Conservation (phyloP, 768 basidiomycete species). For the Pleurotus giganteus region DNA sequence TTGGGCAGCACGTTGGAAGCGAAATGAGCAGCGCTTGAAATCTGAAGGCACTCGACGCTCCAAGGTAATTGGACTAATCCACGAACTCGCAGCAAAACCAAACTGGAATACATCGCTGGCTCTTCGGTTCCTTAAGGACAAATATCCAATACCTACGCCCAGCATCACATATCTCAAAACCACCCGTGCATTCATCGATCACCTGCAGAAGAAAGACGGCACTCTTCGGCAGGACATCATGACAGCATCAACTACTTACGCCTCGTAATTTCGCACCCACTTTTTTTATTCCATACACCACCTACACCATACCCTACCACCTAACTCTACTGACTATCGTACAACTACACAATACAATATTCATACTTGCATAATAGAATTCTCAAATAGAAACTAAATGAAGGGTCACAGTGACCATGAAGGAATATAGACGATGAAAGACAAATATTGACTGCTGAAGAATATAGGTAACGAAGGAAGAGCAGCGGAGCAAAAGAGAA, state of each 20-base stretch:
- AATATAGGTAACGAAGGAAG: too few relatives aligned
- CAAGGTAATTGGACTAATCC: conserved; percentile 22
- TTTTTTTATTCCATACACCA: too few relatives aligned
- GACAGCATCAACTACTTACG: neutral
- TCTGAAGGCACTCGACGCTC: conserved; percentile 20
- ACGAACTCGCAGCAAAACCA: conserved; percentile 16
- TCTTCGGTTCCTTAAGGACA: conserved; percentile 20
- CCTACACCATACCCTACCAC: too few relatives aligned
- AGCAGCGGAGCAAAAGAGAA: too few relatives aligned
- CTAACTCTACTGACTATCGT: too few relatives aligned
- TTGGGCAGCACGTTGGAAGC: conserved; percentile 21
- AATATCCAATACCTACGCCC: conserved; percentile 16
- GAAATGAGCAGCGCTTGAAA: conserved; percentile 18
- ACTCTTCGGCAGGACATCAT: neutral
- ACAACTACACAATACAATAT: too few relatives aligned
- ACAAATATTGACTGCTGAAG: too few relatives aligned
- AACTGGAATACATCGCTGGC: conserved; percentile 19
- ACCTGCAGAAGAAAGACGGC: conserved; percentile 13
- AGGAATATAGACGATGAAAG: too few relatives aligned
- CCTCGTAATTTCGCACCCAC: too few relatives aligned
- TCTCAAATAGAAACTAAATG: too few relatives aligned
- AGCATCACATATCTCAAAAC: conserved; percentile 10
- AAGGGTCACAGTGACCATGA: too few relatives aligned
- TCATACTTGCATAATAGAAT: too few relatives aligned
- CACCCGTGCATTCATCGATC: conserved; percentile 14